Evolutionary conservation across 2,329 filamentous ascomycete species (phyloP).

Genomic region (Mycosphaerella sp.): DNA sequence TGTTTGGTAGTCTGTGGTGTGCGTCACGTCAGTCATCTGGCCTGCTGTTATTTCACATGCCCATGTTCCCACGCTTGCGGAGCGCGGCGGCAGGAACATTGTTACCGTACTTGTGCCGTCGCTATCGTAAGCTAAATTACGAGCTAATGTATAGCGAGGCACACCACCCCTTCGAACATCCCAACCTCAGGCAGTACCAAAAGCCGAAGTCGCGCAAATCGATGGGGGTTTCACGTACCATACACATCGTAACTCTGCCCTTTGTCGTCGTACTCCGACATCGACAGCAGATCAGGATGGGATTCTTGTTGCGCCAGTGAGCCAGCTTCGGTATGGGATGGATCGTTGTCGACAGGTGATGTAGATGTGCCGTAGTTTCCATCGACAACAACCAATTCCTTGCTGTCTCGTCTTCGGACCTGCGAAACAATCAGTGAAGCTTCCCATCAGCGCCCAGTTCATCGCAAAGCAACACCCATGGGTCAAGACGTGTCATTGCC

Average conservation of each 20-base stretch:
- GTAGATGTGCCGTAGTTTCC: slow-evolving; percentile 34
- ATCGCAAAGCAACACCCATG: slow-evolving; percentile 5
- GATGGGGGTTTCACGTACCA: slow-evolving; percentile 54
- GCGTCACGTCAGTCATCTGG: slow-evolving; percentile 43
- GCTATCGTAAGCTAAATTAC: slow-evolving; percentile 8
- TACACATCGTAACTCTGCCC: slow-evolving; percentile 69
- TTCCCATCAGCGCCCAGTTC: background rate
- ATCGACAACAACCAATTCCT: slow-evolving; percentile 32
- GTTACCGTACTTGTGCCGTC: slow-evolving; percentile 10
- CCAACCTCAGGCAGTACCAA: slow-evolving; percentile 7
- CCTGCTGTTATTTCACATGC: slow-evolving; percentile 27
- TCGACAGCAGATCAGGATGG: slow-evolving; percentile 52
- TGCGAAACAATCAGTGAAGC: slow-evolving; percentile 20
- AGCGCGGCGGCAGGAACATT: slow-evolving; percentile 11
- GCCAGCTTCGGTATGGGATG: slow-evolving; percentile 43
- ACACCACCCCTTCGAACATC: slow-evolving; percentile 2
- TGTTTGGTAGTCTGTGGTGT: slow-evolving; percentile 49
- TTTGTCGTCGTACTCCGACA: slow-evolving; percentile 79
- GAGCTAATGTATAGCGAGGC: slow-evolving; percentile 11
- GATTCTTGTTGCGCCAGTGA: slow-evolving; percentile 46
- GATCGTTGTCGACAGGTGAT: slow-evolving; percentile 30
- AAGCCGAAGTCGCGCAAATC: slow-evolving; percentile 6
- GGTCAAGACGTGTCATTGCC: slow-evolving; percentile 5
- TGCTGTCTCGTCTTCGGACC: slow-evolving; percentile 28
- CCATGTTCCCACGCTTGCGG: slow-evolving; percentile 18